These are phyloP conservation scores for Physcomitrium patens DNA, from an alignment of 225 moss, liverwort and hornwort species.

Conservation along the genomic window DNA sequence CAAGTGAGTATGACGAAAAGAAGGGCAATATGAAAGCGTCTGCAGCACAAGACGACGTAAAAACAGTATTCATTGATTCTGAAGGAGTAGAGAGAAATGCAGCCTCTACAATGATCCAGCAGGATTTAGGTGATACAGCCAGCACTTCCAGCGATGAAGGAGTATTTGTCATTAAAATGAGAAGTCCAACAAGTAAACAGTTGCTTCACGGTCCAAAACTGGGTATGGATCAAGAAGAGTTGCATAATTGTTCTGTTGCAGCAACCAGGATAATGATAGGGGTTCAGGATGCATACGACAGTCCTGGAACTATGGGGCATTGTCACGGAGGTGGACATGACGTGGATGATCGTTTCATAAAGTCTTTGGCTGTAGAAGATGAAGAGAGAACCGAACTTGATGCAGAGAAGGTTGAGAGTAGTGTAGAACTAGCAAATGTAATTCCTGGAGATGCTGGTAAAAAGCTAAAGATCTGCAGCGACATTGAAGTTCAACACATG, in stretches of 20 bases:
- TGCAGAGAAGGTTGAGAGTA: conserved; percentile 28
- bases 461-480: conserved; percentile 1
- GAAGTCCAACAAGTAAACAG: conserved; percentile 36
- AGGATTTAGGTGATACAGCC: conserved; percentile 17
- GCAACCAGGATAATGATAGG: neutral
- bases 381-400: conserved; percentile 3
- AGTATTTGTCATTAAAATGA: conserved; percentile 33
- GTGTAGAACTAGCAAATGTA: conserved; percentile 7
- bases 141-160: conserved; percentile 31
- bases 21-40: conserved; percentile 1
- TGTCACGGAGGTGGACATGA: conserved; percentile 15
- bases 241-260: conserved; percentile 18
- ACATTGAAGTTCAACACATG: neutral
- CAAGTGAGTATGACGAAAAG: conserved; percentile 21
- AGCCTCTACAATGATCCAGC: conserved; percentile 9
- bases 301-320: neutral
- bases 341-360: neutral
- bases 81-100: conserved; percentile 7
- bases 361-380: conserved; percentile 6
- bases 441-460: neutral
- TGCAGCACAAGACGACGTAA: conserved; percentile 1
- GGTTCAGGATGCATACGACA: neutral
- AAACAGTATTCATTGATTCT: conserved; percentile 2
- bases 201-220: conserved; percentile 25
- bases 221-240: conserved; percentile 16